A percentile compares a stretch with the other conserved stretches of the same genome.
Evolutionary conservation across 2,329 filamentous ascomycete species (phyloP).

Genomic region (Cercospora canescens): DNA sequence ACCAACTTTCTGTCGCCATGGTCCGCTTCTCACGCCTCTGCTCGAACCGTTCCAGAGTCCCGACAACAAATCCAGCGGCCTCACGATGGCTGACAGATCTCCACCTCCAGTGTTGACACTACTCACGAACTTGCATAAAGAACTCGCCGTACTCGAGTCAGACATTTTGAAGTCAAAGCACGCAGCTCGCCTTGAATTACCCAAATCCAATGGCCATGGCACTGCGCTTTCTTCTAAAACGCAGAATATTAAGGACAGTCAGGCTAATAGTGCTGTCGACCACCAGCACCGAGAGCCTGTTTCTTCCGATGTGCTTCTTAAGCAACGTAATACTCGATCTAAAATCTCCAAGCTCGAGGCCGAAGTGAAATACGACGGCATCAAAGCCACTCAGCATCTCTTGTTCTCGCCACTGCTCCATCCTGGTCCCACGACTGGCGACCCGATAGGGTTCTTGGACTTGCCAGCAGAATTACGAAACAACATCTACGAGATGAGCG

Average conservation of each 20-base stretch:
- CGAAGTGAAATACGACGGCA: neutral
- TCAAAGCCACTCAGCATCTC: neutral
- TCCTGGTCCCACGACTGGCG: neutral
- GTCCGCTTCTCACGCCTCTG: too few species aligned
- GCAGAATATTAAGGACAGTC: too few species aligned
- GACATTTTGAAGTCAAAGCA: neutral
- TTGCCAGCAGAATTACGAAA: neutral
- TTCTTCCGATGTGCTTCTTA: too few species aligned
- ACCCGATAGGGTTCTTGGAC: neutral
- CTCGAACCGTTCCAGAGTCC: neutral
- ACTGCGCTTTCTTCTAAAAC: neutral
- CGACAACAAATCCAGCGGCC: neutral
- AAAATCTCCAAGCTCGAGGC: neutral
- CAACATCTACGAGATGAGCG: neutral
- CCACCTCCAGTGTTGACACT: neutral
- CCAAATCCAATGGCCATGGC: neutral
- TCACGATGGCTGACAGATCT: neutral
- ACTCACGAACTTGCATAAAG: neutral
- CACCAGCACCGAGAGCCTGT: too few species aligned
- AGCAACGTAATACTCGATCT: neutral
- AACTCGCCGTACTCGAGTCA: neutral
- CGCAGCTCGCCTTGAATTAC: neutral
- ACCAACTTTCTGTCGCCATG: neutral
- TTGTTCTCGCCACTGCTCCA: neutral
- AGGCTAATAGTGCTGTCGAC: too few species aligned